A percentile compares a stretch with the other conserved stretches of the same genome.
These are phyloP conservation scores for Fomes fomentarius DNA, from an alignment of 1,284 basidiomycete genomes.

Conservation along the genomic window DNA sequence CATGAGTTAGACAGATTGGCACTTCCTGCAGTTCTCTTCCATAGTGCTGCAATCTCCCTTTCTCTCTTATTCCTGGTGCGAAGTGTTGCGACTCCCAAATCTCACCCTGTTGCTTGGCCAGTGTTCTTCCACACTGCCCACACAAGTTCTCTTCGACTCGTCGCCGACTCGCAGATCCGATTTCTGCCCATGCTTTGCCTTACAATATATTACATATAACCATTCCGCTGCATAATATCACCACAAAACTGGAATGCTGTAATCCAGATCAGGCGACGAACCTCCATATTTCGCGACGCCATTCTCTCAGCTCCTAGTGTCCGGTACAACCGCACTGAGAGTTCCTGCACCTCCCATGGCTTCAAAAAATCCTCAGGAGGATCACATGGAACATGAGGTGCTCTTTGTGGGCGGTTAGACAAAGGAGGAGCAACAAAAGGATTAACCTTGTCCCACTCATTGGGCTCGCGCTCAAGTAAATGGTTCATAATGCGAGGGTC, in stretches of 20 bases:
- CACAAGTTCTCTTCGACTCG: too few relatives aligned
- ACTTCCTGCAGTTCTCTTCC: too few relatives aligned
- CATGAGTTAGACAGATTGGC: too few relatives aligned
- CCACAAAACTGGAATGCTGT: neutral
- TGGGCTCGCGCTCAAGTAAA: slow-evolving; percentile 8
- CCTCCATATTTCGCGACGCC: neutral
- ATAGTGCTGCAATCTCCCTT: too few relatives aligned
- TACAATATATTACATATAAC: too few relatives aligned
- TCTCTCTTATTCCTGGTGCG: too few relatives aligned
- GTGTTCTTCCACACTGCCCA: too few relatives aligned
- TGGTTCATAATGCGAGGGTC: slow-evolving; percentile 4
- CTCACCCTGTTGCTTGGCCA: too few relatives aligned
- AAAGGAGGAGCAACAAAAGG: neutral
- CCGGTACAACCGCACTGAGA: neutral
- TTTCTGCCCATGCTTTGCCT: too few relatives aligned
- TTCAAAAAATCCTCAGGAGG: slow-evolving; percentile 16
- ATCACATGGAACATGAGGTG: slow-evolving; percentile 18
- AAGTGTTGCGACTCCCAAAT: too few relatives aligned
- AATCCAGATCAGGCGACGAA: slow-evolving; percentile 1
- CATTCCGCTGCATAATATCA: neutral
- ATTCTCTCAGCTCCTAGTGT: neutral
- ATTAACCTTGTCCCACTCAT: slow-evolving; percentile 4
- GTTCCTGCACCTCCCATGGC: neutral
- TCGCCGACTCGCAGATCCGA: too few relatives aligned
- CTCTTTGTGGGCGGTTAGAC: neutral